phyloP scores from a whole-genome alignment of 208 protist species.

The Leishmania guyanensis region DNA sequence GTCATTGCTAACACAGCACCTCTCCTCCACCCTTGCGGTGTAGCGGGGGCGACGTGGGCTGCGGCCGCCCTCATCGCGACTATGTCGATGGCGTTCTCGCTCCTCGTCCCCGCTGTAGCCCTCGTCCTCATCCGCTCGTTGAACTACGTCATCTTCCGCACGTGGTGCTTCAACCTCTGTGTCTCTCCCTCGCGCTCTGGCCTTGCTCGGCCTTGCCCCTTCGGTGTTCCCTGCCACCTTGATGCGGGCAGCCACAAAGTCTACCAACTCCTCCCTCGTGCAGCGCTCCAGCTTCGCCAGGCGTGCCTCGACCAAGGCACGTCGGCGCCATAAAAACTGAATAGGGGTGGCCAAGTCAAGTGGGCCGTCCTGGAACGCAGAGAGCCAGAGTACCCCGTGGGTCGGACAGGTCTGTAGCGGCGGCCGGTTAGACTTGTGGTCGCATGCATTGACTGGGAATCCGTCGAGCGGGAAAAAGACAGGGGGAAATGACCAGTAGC shows the following conservation, averaged over 20 bases:
- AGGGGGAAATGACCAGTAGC: constrained; percentile 34
- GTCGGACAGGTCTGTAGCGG: neutral
- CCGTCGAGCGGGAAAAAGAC: neutral
- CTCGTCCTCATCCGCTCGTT: neutral
- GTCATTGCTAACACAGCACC: neutral
- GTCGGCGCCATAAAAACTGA: constrained; percentile 46
- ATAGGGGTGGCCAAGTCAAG: constrained; percentile 45
- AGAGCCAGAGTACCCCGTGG: constrained; percentile 54
- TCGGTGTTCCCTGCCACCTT: constrained; percentile 9
- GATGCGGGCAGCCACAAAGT: constrained; percentile 35
- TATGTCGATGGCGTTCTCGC: neutral
- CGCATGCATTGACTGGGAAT: neutral
- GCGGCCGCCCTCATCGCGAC: neutral
- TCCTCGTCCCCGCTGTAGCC: neutral
- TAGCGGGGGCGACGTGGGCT: neutral
- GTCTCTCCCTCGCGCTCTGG: neutral
- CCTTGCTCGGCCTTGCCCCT: neutral
- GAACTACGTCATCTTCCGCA: neutral
- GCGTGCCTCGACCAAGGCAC: constrained; percentile 42
- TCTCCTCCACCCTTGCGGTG: neutral
- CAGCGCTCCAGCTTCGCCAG: constrained; percentile 57
- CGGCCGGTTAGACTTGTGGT: neutral
- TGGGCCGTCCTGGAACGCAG: constrained; percentile 67
- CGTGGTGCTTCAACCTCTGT: neutral
- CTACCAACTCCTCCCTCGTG: constrained; percentile 40